These are phyloP conservation scores for Cutaneotrichosporon mucoides DNA, from an alignment of 1,284 basidiomycete species.

Conservation along the genomic window DNA sequence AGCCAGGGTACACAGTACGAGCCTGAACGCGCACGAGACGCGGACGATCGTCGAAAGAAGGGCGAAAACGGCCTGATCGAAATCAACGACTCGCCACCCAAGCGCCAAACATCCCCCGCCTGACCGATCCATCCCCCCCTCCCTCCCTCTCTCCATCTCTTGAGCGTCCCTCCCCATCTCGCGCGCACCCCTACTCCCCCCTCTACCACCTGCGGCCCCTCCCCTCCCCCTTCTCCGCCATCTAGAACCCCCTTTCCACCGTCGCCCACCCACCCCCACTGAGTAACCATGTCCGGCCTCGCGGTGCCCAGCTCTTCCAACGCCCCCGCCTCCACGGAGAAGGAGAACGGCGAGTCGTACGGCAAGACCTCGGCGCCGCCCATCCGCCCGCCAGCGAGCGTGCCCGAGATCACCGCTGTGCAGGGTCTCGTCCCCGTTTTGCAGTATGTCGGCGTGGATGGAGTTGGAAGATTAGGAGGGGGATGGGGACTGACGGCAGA, in stretches of 20 bases:
- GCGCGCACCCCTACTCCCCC: not conserved
- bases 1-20: not conserved
- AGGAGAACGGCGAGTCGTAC: slow-evolving; percentile 15
- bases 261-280: not conserved
- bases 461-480: not conserved
- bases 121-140: not conserved
- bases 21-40: not conserved
- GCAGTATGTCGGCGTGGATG: slow-evolving; percentile 54
- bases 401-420: slow-evolving; percentile 77
- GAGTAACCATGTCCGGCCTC: slow-evolving; percentile 25
- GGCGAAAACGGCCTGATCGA: not conserved
- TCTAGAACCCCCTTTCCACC: not conserved
- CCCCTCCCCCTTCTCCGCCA: not conserved
- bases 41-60: not conserved
- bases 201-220: not conserved
- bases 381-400: slow-evolving; percentile 27
- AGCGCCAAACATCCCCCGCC: not conserved
- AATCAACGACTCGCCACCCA: slow-evolving; percentile 1
- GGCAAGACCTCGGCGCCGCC: slow-evolving; percentile 19
- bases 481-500: slow-evolving; percentile 41
- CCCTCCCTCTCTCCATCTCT: not conserved
- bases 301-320: slow-evolving; percentile 19
- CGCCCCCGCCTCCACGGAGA: not conserved
- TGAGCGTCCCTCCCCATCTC: not conserved
- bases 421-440: slow-evolving; percentile 92